A percentile compares a stretch with the other conserved stretches of the same genome.
Conservation (phyloP, 1,284 basidiomycete species). For the Cryptococcus depauperatus region DNA sequence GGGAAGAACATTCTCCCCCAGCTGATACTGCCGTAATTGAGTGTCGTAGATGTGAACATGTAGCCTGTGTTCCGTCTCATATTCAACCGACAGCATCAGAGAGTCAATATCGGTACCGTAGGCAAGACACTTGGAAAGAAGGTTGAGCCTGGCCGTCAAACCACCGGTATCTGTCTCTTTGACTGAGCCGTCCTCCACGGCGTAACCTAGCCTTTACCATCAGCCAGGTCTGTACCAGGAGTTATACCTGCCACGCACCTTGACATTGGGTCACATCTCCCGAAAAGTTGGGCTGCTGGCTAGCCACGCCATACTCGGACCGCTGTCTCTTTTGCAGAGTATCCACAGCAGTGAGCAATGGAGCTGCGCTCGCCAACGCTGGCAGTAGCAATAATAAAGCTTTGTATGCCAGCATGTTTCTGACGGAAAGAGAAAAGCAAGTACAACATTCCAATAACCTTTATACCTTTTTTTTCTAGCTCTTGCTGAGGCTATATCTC, state of each 20-base stretch:
- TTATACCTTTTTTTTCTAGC: no score
- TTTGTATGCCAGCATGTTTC: no score
- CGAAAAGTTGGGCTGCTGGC: slow-evolving; percentile 13
- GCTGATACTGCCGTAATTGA: slow-evolving; percentile 55
- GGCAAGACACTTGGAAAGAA: slow-evolving; percentile 52
- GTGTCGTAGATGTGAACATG: slow-evolving; percentile 66
- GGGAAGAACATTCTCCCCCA: slow-evolving; percentile 59
- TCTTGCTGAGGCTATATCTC: no score
- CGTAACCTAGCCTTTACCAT: slow-evolving; percentile 10
- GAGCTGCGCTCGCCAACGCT: no score
- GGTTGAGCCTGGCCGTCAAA: slow-evolving; percentile 7
- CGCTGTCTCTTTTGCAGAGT: no score
- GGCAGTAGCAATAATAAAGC: no score
- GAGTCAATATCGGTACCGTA: slow-evolving; percentile 58
- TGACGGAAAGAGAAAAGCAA: no score
- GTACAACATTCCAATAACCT: no score
- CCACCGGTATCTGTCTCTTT: slow-evolving; percentile 11
- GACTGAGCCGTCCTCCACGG: slow-evolving; percentile 4
- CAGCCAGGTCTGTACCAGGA: background rate
- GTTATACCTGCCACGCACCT: slow-evolving; percentile 5
- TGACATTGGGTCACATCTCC: slow-evolving; percentile 16
- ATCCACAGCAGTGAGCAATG: no score
- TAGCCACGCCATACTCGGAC: no score
- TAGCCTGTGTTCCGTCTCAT: slow-evolving; percentile 42
- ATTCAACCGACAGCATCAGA: slow-evolving; percentile 50